Conservation (phyloP, 805 yeast species). For the Zygosaccharomyces rouxii region DNA sequence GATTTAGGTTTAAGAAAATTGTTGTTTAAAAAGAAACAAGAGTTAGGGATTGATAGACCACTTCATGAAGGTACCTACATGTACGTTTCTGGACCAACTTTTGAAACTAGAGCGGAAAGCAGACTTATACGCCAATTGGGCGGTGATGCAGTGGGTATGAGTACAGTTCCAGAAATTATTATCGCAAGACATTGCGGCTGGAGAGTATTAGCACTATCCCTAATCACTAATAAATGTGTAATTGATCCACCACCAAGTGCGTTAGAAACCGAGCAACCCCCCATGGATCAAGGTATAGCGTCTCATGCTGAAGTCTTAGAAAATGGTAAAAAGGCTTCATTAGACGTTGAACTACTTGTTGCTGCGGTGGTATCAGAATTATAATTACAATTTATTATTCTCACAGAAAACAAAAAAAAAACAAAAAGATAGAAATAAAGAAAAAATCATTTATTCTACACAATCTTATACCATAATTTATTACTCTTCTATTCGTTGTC, state of each 20-base stretch:
- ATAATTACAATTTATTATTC: constrained; percentile 9
- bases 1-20: constrained; percentile 63
- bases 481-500: background rate
- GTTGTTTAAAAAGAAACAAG: constrained; percentile 51
- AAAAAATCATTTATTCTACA: constrained; percentile 3
- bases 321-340: constrained; percentile 73
- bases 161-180: constrained; percentile 94
- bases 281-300: constrained; percentile 72
- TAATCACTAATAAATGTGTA: constrained; percentile 82
- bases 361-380: constrained; percentile 52
- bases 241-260: constrained; percentile 66
- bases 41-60: constrained; percentile 46
- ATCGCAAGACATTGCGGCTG: constrained; percentile 87
- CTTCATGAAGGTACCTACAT: constrained; percentile 85
- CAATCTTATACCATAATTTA: constrained; percentile 1
- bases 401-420: background rate
- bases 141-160: constrained; percentile 96
- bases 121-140: constrained; percentile 66
- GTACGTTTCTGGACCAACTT: constrained; percentile 90
- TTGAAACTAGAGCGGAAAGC: constrained; percentile 90
- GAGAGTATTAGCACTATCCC: constrained; percentile 75
- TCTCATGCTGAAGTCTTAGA: constrained; percentile 89
- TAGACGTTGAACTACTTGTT: constrained; percentile 70
- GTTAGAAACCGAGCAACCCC: constrained; percentile 47
- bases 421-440: background rate